Evolutionary conservation across 805 yeast genomes (phyloP).

Genomic region (Candida anglica): DNA sequence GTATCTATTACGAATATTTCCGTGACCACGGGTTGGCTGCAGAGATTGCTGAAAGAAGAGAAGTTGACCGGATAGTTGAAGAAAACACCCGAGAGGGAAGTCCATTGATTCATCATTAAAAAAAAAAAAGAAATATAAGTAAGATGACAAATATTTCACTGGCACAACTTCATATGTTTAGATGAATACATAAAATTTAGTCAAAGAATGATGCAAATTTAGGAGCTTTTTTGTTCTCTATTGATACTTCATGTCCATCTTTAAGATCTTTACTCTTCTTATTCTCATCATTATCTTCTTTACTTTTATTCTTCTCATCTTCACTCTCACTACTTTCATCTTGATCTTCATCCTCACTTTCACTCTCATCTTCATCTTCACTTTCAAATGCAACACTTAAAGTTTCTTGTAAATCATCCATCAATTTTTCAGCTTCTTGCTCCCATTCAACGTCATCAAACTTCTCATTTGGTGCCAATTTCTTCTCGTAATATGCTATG

Average conservation of each 20-base stretch:
- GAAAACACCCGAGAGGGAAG: constrained; percentile 14
- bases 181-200: neutral
- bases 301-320: neutral
- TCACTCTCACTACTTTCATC: neutral
- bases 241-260: neutral
- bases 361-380: neutral
- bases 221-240: no score
- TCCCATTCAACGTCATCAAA: constrained; percentile 3
- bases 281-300: neutral
- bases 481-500: constrained; percentile 6
- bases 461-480: neutral
- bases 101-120: neutral
- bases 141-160: neutral
- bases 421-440: constrained; percentile 4
- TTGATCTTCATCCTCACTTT: no score
- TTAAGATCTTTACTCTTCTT: neutral
- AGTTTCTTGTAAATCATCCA: constrained; percentile 4
- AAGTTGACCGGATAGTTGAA: constrained; percentile 25
- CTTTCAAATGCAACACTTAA: constrained; percentile 2
- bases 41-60: constrained; percentile 22
- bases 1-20: constrained; percentile 46
- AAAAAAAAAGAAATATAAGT: neutral
- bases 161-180: no score
- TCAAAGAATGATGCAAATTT: constrained; percentile 6
- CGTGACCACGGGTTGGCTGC: constrained; percentile 17